Percentiles rank a stretch among this genome's conserved stretches.
Conservation (phyloP, 345 rosid genomes). For the Combretum micranthum region DNA sequence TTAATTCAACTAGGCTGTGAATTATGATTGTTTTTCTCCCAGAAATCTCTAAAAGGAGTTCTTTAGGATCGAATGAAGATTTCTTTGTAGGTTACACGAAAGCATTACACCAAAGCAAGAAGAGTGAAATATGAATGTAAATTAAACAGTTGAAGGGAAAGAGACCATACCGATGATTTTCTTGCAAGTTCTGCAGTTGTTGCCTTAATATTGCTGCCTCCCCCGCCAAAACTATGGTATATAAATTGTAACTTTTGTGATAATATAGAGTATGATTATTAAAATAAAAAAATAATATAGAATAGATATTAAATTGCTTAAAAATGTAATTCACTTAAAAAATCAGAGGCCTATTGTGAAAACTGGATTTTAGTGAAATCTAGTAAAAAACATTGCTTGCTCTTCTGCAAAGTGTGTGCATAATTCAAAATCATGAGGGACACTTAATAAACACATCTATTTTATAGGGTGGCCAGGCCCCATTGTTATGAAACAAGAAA, state of each 20-base stretch:
- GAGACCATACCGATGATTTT: conserved; percentile 58
- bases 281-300: neutral
- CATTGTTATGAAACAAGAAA: too few relatives aligned
- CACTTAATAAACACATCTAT: too few relatives aligned
- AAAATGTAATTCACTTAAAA: neutral
- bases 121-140: neutral
- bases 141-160: conserved; percentile 1
- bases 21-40: too few relatives aligned
- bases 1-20: too few relatives aligned
- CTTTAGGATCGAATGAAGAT: too few relatives aligned
- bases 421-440: too few relatives aligned
- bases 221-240: conserved; percentile 66
- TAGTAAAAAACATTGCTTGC: too few relatives aligned
- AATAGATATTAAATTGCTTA: neutral
- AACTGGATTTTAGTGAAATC: too few relatives aligned
- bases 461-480: too few relatives aligned
- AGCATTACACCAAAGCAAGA: neutral
- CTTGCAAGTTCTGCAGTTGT: conserved; percentile 68
- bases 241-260: conserved; percentile 13
- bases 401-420: too few relatives aligned
- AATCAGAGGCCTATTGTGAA: neutral
- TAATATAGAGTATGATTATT: neutral
- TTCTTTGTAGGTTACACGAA: too few relatives aligned
- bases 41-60: too few relatives aligned
- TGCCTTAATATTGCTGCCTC: conserved; percentile 67